Evolutionary conservation across 192 early-diverging fungal species (phyloP).

Genomic region (Linnemannia schmuckeri): DNA sequence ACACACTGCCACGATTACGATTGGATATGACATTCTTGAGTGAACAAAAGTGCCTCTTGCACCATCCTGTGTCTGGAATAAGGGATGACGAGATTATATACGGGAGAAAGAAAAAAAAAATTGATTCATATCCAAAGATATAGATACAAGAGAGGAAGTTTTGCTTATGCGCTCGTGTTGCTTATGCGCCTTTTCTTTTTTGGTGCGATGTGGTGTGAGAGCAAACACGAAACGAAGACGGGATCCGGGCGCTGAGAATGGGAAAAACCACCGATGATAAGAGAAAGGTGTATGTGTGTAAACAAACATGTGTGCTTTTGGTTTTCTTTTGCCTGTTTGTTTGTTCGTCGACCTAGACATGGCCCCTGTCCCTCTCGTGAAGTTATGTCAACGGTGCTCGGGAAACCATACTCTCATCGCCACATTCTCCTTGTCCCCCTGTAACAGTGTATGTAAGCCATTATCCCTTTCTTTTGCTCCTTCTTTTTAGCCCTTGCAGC

Average conservation of each 20-base stretch:
- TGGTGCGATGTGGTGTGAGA: neutral
- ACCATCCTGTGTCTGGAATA: conserved; percentile 8
- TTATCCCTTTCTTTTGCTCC: neutral
- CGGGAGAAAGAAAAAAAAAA: neutral
- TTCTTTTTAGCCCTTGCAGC: neutral
- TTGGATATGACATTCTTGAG: neutral
- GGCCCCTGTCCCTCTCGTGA: neutral
- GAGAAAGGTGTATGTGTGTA: neutral
- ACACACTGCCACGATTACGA: neutral
- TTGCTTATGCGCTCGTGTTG: neutral
- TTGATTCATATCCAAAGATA: neutral
- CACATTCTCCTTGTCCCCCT: neutral
- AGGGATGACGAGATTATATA: neutral
- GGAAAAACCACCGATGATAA: neutral
- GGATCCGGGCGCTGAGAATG: neutral
- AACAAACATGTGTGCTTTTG: conserved; percentile 1
- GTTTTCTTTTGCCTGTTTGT: neutral
- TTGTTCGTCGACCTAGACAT: neutral
- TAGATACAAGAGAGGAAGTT: neutral
- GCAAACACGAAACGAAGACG: neutral
- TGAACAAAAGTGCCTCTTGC: neutral
- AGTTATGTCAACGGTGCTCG: neutral
- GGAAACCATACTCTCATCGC: neutral
- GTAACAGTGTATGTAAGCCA: neutral
- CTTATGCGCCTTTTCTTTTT: neutral